phyloP scores from a whole-genome alignment of 768 basidiomycete genomes.

The Lactarius psammicola region DNA sequence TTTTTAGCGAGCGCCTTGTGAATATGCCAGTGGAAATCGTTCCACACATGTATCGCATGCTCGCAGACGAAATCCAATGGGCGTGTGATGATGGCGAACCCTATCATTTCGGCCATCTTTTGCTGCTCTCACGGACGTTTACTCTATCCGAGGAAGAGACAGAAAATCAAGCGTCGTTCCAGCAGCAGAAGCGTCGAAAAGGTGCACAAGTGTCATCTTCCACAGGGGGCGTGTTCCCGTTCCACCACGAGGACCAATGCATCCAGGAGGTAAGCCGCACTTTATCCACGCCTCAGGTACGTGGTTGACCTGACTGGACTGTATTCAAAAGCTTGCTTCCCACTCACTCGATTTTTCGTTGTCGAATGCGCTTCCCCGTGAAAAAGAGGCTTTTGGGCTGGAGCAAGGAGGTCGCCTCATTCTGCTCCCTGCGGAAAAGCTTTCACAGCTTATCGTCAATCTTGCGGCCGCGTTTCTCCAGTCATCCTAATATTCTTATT shows the following conservation, averaged over 20 bases:
- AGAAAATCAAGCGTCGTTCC: conserved; percentile 36
- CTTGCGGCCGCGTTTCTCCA: conserved; percentile 14
- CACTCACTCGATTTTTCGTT: conserved; percentile 55
- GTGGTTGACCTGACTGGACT: conserved; percentile 4
- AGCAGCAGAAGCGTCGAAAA: conserved; percentile 44
- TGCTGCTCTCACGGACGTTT: conserved; percentile 80
- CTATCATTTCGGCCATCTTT: conserved; percentile 68
- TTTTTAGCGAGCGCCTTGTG: conserved; percentile 84
- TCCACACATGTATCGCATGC: conserved; percentile 90
- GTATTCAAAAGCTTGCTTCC: conserved; percentile 44
- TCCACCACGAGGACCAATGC: conserved; percentile 84
- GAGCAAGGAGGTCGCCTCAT: conserved; percentile 67
- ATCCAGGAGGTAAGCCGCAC: conserved; percentile 56
- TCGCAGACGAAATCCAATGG: conserved; percentile 76
- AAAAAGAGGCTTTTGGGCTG: conserved; percentile 67
- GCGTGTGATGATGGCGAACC: conserved; percentile 66
- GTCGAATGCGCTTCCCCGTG: conserved; percentile 51
- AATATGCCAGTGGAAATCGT: conserved; percentile 96
- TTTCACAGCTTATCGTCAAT: conserved; percentile 41
- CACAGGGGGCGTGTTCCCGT: conserved; percentile 60
- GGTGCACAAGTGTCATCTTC: conserved; percentile 35
- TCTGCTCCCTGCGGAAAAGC: conserved; percentile 49
- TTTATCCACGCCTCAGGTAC: conserved; percentile 4
- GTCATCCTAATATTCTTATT: not conserved
- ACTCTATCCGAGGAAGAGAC: conserved; percentile 65